phyloP scores from a whole-genome alignment of 176 grass and related monocot genomes.

The maize (Zea mays) region DNA sequence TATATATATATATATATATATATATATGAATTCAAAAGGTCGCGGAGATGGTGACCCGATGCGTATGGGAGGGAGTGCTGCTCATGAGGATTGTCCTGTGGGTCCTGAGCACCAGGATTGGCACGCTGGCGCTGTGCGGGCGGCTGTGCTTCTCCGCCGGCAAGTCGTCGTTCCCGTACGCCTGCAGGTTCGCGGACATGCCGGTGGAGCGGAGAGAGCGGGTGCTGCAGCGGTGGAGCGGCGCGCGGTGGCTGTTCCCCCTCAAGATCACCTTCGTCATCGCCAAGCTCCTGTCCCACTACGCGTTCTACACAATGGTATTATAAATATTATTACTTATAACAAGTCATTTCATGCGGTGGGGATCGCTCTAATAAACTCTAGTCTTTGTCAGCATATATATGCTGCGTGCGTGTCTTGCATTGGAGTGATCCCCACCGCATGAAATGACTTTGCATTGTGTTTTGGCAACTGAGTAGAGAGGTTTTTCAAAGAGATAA shows the following conservation, averaged over 20 bases:
- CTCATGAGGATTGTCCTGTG: constrained; percentile 53
- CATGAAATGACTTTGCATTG: too few species aligned
- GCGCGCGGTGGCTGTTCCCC: constrained; percentile 37
- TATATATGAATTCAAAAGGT: constrained; percentile 36
- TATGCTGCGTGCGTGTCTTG: too few species aligned
- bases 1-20: too few species aligned
- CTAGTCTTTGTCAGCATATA: too few species aligned
- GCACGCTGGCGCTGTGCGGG: constrained; percentile 66
- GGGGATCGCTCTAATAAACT: too few species aligned
- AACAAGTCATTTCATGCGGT: too few species aligned
- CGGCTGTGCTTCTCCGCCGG: constrained; percentile 18
- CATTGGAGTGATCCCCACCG: too few species aligned
- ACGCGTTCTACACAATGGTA: constrained; percentile 58
- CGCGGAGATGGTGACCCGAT: constrained; percentile 53
- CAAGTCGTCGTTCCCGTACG: constrained; percentile 39
- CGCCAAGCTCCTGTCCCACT: constrained; percentile 42
- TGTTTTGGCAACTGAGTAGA: too few species aligned
- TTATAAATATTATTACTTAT: too few species aligned
- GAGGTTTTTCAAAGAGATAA: too few species aligned
- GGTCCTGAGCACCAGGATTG: constrained; percentile 53
- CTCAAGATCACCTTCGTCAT: constrained; percentile 54
- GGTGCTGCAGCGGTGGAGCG: constrained; percentile 54
- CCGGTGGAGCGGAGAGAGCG: constrained; percentile 55
- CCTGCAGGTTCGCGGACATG: constrained; percentile 68
- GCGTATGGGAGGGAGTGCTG: constrained; percentile 39